These are phyloP conservation scores for Thermothielavioides terrestris DNA, from an alignment of 495 filamentous ascomycete species.

Conservation along the genomic window DNA sequence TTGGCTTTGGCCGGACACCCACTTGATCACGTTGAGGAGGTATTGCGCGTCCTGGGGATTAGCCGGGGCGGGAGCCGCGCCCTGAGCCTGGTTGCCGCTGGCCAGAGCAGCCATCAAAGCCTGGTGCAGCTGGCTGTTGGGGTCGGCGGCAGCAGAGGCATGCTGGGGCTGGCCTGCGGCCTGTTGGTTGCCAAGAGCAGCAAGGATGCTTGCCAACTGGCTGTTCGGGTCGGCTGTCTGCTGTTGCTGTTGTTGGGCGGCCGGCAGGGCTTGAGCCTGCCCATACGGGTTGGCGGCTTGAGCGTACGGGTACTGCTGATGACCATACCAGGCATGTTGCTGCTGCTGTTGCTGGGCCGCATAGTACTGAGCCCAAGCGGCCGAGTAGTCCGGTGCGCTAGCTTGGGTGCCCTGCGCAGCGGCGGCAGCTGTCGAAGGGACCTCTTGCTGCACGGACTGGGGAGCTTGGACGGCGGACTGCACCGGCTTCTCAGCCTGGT, in stretches of 20 bases:
- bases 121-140: conserved; percentile 15
- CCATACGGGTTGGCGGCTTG: conserved; percentile 18
- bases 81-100: conserved; percentile 7
- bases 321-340: conserved; percentile 24
- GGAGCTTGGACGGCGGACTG: neutral
- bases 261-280: conserved; percentile 9
- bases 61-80: neutral
- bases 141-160: conserved; percentile 3
- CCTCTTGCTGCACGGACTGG: conserved; percentile 1
- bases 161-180: conserved; percentile 11
- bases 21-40: conserved; percentile 16
- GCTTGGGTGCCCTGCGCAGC: conserved; percentile 7
- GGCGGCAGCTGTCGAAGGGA: neutral
- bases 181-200: conserved; percentile 14
- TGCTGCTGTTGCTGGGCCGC: conserved; percentile 20
- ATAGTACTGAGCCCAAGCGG: conserved; percentile 26
- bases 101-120: conserved; percentile 16
- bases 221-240: conserved; percentile 6
- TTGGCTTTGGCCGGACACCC: conserved; percentile 9
- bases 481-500: conserved; percentile 10
- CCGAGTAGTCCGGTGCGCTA: conserved; percentile 18
- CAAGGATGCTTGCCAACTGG: conserved; percentile 19
- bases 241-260: conserved; percentile 14
- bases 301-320: conserved; percentile 14
- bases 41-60: conserved; percentile 17